phyloP scores from a whole-genome alignment of 352 stramenopile species.

The Globisporangium canariense region DNA sequence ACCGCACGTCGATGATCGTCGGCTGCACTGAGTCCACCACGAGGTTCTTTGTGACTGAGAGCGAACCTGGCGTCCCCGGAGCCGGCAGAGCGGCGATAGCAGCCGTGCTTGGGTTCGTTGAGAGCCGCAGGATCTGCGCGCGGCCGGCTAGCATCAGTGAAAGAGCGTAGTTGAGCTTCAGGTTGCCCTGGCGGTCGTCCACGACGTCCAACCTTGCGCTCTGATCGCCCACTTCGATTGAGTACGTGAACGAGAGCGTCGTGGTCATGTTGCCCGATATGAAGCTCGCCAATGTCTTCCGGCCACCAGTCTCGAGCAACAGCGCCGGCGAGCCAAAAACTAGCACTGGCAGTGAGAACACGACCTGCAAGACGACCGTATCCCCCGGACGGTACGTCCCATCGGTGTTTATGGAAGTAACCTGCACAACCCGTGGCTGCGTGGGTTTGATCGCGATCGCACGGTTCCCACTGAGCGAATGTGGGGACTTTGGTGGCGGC shows the following conservation, averaged over 20 bases:
- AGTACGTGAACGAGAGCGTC: slow-evolving; percentile 52
- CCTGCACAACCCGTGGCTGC: slow-evolving; percentile 28
- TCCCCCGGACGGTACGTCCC: slow-evolving; percentile 63
- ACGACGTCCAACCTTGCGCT: slow-evolving; percentile 38
- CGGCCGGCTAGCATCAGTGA: slow-evolving; percentile 30
- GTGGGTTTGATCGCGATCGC: slow-evolving; percentile 59
- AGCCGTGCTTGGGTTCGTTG: slow-evolving; percentile 38
- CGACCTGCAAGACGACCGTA: slow-evolving; percentile 41
- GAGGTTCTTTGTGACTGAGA: slow-evolving; percentile 40
- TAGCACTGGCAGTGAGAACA: slow-evolving; percentile 62
- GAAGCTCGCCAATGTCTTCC: slow-evolving; percentile 24
- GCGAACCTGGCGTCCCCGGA: slow-evolving; percentile 38
- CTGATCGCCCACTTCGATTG: slow-evolving; percentile 35
- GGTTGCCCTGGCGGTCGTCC: slow-evolving; percentile 40
- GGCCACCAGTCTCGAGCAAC: slow-evolving; percentile 26
- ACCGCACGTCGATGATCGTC: slow-evolving; percentile 39
- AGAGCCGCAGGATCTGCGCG: slow-evolving; percentile 46
- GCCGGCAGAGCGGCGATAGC: slow-evolving; percentile 42
- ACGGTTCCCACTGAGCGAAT: slow-evolving; percentile 47
- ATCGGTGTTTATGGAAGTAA: slow-evolving; percentile 34
- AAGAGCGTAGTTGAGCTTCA: slow-evolving; percentile 43
- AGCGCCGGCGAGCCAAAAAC: slow-evolving; percentile 51
- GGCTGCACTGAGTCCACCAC: slow-evolving; percentile 46
- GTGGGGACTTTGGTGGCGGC: slow-evolving; percentile 27
- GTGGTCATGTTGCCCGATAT: slow-evolving; percentile 34